Conservation (phyloP, 441 rosid species). For the Erodium texanum region DNA sequence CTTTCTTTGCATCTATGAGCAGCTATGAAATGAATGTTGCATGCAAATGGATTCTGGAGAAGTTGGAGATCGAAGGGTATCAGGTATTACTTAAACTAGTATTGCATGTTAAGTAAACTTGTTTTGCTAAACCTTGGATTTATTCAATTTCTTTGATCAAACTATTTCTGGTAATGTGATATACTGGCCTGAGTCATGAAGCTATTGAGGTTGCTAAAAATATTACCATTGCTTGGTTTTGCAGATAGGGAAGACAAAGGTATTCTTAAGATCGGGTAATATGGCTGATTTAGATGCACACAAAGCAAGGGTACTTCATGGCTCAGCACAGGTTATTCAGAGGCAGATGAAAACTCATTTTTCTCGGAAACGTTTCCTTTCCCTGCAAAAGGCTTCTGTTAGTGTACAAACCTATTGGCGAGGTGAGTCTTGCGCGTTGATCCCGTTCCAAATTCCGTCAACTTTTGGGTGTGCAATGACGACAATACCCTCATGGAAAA, state of each 20-base stretch:
- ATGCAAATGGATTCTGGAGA: conserved; percentile 66
- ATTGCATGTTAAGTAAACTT: conserved; percentile 29
- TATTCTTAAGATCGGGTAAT: conserved; percentile 93
- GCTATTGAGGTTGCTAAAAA: conserved; percentile 8
- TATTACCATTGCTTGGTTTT: conserved; percentile 26
- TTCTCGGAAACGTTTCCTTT: conserved; percentile 62
- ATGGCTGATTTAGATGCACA: conserved; percentile 96
- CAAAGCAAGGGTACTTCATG: conserved; percentile 67
- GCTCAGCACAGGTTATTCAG: conserved; percentile 76
- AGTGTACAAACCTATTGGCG: conserved; percentile 64
- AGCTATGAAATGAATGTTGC: conserved; percentile 77
- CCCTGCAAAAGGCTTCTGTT: conserved; percentile 53
- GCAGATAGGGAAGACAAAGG: conserved; percentile 93
- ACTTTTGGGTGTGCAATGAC: no score
- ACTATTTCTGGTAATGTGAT: no score
- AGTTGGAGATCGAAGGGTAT: conserved; percentile 72
- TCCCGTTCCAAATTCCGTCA: no score
- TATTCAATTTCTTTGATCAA: no score
- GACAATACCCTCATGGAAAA: no score
- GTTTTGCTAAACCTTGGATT: no score
- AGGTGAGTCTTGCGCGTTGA: conserved; percentile 36
- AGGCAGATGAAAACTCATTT: conserved; percentile 58
- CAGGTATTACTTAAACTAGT: conserved; percentile 43
- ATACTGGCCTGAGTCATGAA: background rate
- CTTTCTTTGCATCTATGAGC: conserved; percentile 16